These are phyloP conservation scores for Wallacemonas sp. DNA, from an alignment of 208 protist genomes.

Conservation along the genomic window DNA sequence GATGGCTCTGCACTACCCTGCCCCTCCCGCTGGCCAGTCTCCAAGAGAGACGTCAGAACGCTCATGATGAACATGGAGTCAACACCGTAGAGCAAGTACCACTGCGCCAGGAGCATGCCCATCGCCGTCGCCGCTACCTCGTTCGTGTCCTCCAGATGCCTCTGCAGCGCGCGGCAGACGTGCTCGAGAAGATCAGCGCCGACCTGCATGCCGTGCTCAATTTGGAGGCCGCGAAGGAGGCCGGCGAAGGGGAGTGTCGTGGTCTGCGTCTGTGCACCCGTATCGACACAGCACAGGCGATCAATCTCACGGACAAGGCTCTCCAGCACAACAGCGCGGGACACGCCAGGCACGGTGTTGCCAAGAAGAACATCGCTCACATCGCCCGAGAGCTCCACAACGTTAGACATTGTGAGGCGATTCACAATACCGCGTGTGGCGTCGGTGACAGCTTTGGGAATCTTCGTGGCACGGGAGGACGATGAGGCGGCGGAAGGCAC, in stretches of 20 bases:
- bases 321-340: constrained; percentile 55
- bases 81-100: constrained; percentile 73
- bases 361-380: constrained; percentile 42
- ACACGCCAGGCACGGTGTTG: constrained; percentile 23
- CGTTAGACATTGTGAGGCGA: constrained; percentile 77
- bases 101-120: constrained; percentile 68
- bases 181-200: constrained; percentile 70
- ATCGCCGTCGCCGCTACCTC: constrained; percentile 57
- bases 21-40: constrained; percentile 15
- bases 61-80: constrained; percentile 58
- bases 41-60: constrained; percentile 50
- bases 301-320: constrained; percentile 56
- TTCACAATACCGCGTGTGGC: constrained; percentile 60
- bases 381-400: constrained; percentile 67
- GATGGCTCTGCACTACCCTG: background rate
- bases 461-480: background rate
- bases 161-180: constrained; percentile 43
- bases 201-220: constrained; percentile 67
- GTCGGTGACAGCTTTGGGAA: constrained; percentile 27
- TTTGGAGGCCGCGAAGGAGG: constrained; percentile 71
- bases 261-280: constrained; percentile 51
- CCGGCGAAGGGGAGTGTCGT: constrained; percentile 73
- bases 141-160: constrained; percentile 39
- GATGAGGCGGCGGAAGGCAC: background rate
- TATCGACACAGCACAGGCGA: constrained; percentile 53